Conservation (phyloP, 2,329 filamentous ascomycete genomes). For the Podosphaera aphanis region DNA sequence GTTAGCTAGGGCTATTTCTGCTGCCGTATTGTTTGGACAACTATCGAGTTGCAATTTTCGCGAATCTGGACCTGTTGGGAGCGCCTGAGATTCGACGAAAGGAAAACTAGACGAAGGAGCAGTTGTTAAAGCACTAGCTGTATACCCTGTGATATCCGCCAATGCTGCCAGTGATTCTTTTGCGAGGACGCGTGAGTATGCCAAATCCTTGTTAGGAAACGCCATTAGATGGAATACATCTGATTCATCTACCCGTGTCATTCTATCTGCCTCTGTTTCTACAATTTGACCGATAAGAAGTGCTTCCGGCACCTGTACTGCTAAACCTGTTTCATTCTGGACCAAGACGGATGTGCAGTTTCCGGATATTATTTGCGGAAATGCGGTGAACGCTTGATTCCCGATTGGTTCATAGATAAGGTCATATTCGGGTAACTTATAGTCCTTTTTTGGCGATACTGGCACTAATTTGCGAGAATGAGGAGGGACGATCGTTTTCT, state of each 20-base stretch:
- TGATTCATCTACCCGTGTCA: not conserved
- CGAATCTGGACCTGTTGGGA: too few species aligned
- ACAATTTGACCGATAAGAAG: not conserved
- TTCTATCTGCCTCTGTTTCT: not conserved
- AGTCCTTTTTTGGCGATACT: too few species aligned
- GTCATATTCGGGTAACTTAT: not conserved
- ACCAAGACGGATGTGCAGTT: not conserved
- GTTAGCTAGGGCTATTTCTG: too few species aligned
- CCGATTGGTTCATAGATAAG: not conserved
- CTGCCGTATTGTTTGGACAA: too few species aligned
- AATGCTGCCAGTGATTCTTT: too few species aligned
- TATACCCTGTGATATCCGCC: too few species aligned
- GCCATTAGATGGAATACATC: not conserved
- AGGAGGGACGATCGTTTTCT: not conserved
- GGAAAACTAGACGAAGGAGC: too few species aligned
- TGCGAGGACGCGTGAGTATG: not conserved
- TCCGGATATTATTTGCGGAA: not conserved
- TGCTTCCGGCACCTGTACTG: not conserved
- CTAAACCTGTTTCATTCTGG: not conserved
- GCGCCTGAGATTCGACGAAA: too few species aligned
- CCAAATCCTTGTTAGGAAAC: not conserved
- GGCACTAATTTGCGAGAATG: too few species aligned
- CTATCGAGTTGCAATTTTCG: too few species aligned
- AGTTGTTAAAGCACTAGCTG: not conserved
- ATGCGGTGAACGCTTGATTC: not conserved